A percentile compares a stretch with the other conserved stretches of the same genome.
These are phyloP conservation scores for Neltuma alba DNA, from an alignment of 306 rosid genomes.

Conservation along the genomic window DNA sequence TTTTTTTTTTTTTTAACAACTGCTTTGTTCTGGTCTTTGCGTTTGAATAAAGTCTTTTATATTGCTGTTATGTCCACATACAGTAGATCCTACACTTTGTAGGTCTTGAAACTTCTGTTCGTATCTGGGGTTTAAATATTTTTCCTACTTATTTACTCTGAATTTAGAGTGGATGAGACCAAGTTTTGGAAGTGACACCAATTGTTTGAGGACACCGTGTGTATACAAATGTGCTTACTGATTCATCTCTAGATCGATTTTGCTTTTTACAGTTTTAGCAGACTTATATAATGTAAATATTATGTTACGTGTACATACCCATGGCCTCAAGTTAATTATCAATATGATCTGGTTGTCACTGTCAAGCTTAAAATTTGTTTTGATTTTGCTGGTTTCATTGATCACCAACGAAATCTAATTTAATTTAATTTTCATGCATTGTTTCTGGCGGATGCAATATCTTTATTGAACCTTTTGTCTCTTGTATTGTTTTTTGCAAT, in stretches of 20 bases:
- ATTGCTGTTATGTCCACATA: background rate
- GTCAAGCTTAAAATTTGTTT: background rate
- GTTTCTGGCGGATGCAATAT: background rate
- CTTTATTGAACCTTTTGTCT: background rate
- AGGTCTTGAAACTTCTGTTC: background rate
- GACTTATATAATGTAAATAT: background rate
- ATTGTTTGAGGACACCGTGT: background rate
- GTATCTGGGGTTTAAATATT: background rate
- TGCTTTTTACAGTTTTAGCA: background rate
- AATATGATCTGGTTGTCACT: slow-evolving; percentile 2
- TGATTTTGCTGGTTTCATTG: background rate
- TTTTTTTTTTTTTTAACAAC: slow-evolving; percentile 4
- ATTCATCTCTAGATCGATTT: background rate
- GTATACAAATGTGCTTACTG: background rate
- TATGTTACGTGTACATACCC: background rate
- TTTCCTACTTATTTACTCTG: background rate
- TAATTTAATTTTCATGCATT: background rate
- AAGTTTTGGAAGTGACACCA: background rate
- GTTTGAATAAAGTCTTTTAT: background rate
- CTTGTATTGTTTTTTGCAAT: slow-evolving; percentile 15
- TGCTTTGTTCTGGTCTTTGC: background rate
- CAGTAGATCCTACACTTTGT: background rate
- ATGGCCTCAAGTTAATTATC: background rate
- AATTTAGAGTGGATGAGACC: background rate
- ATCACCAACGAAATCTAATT: background rate